Evolutionary conservation across 2,329 filamentous ascomycete genomes (phyloP).

Genomic region (Penicillium sp.): DNA sequence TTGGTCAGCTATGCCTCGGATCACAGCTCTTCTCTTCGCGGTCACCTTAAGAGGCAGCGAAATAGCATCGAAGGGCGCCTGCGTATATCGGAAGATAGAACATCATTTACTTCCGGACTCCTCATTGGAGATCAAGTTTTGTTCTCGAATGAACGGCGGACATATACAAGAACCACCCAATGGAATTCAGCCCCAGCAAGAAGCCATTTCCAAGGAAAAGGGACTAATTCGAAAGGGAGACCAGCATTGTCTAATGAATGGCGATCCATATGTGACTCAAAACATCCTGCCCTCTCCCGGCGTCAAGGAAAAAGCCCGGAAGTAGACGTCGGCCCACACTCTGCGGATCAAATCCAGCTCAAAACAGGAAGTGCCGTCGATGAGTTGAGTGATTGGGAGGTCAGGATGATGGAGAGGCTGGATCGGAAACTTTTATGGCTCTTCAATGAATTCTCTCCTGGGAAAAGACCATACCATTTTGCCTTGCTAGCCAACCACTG

Average conservation of each 20-base stretch:
- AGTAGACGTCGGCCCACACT: neutral
- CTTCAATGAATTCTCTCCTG: constrained; percentile 37
- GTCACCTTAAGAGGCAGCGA: neutral
- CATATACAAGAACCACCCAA: neutral
- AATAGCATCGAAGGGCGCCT: neutral
- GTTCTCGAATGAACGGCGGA: neutral
- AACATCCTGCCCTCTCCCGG: neutral
- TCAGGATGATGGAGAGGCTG: constrained; percentile 34
- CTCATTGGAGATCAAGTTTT: neutral
- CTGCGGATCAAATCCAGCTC: neutral
- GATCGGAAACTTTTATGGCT: constrained; percentile 41
- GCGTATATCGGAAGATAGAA: neutral
- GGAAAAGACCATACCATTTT: constrained; percentile 41
- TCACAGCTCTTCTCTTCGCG: neutral
- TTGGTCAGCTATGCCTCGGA: constrained; percentile 22
- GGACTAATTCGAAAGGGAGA: neutral
- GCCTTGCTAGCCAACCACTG: constrained; percentile 42
- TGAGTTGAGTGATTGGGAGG: constrained; percentile 34
- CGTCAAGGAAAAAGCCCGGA: neutral
- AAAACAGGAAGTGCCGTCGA: constrained; percentile 1
- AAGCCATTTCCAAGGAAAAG: neutral
- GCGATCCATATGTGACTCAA: neutral
- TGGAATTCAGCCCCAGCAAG: constrained; percentile 8
- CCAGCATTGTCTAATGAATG: constrained; percentile 1
- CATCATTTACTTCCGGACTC: neutral